Conservation (phyloP, 441 rosid genomes). For the Populus hybrid region DNA sequence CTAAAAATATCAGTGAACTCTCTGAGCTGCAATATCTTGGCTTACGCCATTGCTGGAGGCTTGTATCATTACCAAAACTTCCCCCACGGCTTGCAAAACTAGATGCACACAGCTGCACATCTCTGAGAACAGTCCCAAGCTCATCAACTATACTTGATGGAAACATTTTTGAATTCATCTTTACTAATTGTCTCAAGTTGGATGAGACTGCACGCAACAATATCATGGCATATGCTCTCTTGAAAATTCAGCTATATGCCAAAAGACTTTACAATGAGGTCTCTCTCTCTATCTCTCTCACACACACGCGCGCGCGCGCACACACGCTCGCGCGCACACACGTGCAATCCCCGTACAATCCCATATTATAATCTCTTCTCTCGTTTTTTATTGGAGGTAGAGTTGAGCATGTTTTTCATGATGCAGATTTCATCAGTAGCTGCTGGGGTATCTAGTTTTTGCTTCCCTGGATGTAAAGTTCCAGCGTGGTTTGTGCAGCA, state of each 20-base stretch:
- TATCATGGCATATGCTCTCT: not conserved
- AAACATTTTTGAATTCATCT: not conserved
- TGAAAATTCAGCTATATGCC: not conserved
- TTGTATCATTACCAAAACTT: not conserved
- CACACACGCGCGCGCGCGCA: not conserved
- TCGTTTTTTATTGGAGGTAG: not conserved
- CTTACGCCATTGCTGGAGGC: slow-evolving; percentile 13
- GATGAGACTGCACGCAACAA: not conserved
- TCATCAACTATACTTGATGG: too few species aligned
- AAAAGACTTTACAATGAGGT: not conserved
- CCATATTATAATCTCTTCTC: not conserved
- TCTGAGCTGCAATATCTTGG: not conserved
- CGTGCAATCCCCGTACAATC: not conserved
- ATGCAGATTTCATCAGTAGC: too few species aligned
- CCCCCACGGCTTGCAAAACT: not conserved
- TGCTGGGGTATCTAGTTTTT: too few species aligned
- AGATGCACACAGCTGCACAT: slow-evolving; percentile 2
- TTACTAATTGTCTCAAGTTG: slow-evolving; percentile 12
- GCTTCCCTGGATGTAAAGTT: too few species aligned
- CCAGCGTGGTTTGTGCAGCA: too few species aligned
- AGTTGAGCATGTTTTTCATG: too few species aligned
- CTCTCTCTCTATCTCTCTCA: not conserved
- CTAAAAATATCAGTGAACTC: slow-evolving; percentile 11
- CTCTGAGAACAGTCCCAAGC: not conserved
- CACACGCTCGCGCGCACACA: not conserved